Evolutionary conservation across 2,329 filamentous ascomycete genomes (phyloP), one percentile per base, ranked within the genome.

Genomic region (Cercospora zeae-maydis): DNA sequence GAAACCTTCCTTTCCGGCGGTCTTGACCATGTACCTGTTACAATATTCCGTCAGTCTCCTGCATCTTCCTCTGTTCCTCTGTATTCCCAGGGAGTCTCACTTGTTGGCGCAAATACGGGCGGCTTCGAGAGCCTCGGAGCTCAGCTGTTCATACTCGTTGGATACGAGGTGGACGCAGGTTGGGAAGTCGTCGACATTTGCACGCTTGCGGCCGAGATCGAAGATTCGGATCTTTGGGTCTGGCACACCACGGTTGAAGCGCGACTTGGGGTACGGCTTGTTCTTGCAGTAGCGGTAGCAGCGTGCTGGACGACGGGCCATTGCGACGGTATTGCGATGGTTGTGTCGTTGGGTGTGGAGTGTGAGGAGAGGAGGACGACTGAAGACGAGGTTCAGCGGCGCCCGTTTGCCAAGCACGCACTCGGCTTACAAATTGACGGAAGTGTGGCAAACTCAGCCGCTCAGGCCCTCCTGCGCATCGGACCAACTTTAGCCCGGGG

Each of bases 71-170:
- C 36, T 57, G 52, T 30, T 19, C 36, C 52, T 65, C 51, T 33
- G n/a, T 51, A 36, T 45, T 39, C 36, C 27, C 52, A 36, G 47
- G 51, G 24, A 37, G 21, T 73, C 81, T 73, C 80, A 96, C 91
- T 98, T 98, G 91, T 99, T 99, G 90, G 93, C 93, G 87, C 93
- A 98, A 81, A 99, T 99, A 89, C 95, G 95, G 82, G 95, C 95
- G 80, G 95, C 95, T 85, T 99, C 95, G 77, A 99, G 92, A 80
- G 95, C 95, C 86, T 99, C 95, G 76, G 95, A 98, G 81, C 92
- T 96, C 86, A 99, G 86, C 88, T 99, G 95, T 86, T 99, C 95
- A 86, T 96, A 97, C 86, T 99, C 95, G 88, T 99, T 98, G 86
- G 93, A 98, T 79, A 98, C 93, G 80, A 99, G 86, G 88, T 99